Conservation (phyloP, 495 filamentous ascomycete species). For the Xylaria flabelliformis region DNA sequence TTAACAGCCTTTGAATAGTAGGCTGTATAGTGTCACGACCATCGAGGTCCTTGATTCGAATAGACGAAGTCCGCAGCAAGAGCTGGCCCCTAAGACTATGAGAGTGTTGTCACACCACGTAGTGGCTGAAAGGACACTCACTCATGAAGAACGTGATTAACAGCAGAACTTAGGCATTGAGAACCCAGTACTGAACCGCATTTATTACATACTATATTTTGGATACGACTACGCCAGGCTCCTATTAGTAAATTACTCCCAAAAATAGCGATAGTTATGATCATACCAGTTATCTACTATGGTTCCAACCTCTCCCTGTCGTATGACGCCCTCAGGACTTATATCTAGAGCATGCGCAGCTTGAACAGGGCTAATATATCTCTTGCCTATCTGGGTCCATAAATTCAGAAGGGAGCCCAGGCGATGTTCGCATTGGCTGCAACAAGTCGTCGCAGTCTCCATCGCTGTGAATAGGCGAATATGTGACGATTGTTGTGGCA, state of each 20-base stretch:
- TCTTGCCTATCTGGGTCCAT: conserved; percentile 53
- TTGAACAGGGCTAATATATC: conserved; percentile 49
- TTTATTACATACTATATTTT: conserved; percentile 39
- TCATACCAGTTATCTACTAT: conserved; percentile 46
- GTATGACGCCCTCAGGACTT: conserved; percentile 27
- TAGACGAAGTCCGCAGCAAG: conserved; percentile 34
- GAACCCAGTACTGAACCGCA: conserved; percentile 41
- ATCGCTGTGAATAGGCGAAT: conserved; percentile 27
- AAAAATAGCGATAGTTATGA: neutral
- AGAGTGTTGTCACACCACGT: neutral
- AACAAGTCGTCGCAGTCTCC: conserved; percentile 45
- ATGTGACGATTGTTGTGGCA: neutral
- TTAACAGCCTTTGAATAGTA: conserved; percentile 40
- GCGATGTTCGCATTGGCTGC: conserved; percentile 45
- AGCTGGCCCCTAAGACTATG: conserved; percentile 35
- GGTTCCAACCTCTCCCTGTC: conserved; percentile 39
- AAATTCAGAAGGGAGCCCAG: conserved; percentile 50
- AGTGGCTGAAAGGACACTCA: conserved; percentile 31
- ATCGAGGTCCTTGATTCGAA: conserved; percentile 26
- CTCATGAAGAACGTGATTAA: conserved; percentile 47
- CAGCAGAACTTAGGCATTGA: conserved; percentile 39
- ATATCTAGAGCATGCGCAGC: conserved; percentile 31
- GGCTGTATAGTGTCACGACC: conserved; percentile 28
- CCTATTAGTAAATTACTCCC: conserved; percentile 9
- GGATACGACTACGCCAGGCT: conserved; percentile 35